Conservation (phyloP, 2,329 filamentous ascomycete genomes). For the Beauveria bassiana region DNA sequence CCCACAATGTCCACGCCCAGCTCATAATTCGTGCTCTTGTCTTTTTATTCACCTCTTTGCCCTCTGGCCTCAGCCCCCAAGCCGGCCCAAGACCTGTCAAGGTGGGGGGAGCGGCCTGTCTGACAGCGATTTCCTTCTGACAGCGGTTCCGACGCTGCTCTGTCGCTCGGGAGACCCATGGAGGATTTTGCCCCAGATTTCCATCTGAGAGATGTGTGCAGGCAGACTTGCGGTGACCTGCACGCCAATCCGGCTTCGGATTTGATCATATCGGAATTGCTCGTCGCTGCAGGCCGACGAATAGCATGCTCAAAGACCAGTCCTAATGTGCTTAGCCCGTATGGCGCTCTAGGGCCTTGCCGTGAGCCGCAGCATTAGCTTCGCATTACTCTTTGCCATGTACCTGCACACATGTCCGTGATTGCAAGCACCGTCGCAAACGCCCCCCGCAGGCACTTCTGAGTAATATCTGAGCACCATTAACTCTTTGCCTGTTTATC, state of each 20-base stretch:
- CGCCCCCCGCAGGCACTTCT: not conserved
- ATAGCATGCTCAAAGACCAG: not conserved
- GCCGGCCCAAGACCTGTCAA: not conserved
- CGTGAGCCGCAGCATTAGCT: constrained; percentile 9
- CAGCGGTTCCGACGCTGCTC: not conserved
- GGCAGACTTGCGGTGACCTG: not conserved
- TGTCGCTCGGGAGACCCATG: not conserved
- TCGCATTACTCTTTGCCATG: not conserved
- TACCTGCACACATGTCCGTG: not conserved
- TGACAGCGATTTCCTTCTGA: not conserved
- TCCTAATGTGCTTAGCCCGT: constrained; percentile 1
- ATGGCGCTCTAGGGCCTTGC: constrained; percentile 2
- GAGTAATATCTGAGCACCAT: constrained; percentile 2
- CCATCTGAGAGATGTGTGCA: not conserved
- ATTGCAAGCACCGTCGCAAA: constrained; percentile 7
- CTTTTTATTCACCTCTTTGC: not conserved
- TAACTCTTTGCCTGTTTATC: constrained; percentile 1
- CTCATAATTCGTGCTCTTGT: not conserved
- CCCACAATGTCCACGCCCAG: not conserved
- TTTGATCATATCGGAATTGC: constrained; percentile 4
- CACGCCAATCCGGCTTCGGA: constrained; percentile 6
- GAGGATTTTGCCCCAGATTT: not conserved
- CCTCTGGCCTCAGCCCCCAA: constrained; percentile 3
- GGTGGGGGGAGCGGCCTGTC: not conserved
- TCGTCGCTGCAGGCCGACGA: not conserved